phyloP scores from a whole-genome alignment of 2,329 filamentous ascomycete species.

The Botrytis pseudocinerea region DNA sequence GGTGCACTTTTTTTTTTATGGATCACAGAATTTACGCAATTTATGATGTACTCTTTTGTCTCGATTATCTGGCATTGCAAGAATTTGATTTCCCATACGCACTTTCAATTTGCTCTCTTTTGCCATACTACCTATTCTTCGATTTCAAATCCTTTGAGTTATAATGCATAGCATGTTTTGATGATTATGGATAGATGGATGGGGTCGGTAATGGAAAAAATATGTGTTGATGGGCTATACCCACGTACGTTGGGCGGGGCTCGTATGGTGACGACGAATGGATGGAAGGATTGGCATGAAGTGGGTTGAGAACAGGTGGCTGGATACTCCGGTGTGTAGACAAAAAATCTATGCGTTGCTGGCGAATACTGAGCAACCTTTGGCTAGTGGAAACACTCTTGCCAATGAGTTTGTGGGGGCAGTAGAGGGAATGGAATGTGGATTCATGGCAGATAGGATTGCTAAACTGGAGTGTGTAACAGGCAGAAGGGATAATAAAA shows the following conservation, averaged over 20 bases:
- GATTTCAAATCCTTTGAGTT: constrained; percentile 3
- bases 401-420: neutral
- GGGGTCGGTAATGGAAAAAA: constrained; percentile 8
- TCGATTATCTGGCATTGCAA: constrained; percentile 15
- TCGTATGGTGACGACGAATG: neutral
- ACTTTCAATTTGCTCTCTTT: constrained; percentile 4
- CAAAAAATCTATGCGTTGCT: neutral
- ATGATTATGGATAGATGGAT: constrained; percentile 10
- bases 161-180: constrained; percentile 20
- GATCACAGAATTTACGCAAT: constrained; percentile 21
- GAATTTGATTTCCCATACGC: constrained; percentile 6
- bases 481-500: neutral
- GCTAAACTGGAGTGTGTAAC: neutral
- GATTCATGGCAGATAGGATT: neutral
- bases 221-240: neutral
- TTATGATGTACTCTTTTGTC: constrained; percentile 20
- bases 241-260: neutral
- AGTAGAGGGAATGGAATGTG: neutral
- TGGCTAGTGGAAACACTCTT: neutral
- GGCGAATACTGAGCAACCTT: neutral
- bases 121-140: constrained; percentile 4
- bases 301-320: neutral
- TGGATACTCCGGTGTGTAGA: constrained; percentile 19
- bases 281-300: neutral
- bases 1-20: constrained; percentile 17